Base-by-base conservation (phyloP, 495 filamentous ascomycete genomes). In the Aspergillus leporis region DNA sequence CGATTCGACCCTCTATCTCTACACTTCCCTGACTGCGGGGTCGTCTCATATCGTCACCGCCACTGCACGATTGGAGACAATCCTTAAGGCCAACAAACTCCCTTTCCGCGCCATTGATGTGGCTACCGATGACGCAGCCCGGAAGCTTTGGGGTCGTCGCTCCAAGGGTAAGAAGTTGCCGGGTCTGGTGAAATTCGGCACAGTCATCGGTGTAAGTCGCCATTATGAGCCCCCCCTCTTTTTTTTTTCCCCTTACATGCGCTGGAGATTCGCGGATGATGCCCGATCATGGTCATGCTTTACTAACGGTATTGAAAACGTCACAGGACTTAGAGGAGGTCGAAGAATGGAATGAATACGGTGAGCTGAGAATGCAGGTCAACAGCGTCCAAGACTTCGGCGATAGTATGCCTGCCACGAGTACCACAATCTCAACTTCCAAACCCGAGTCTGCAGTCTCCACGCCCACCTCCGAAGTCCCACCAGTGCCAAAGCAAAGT, bases 331-430 rank as follows among this genome's bases (percentile, higher is more conserved):
- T 97, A 23, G 91, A 96, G 57, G 84, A 97, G 68, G 83, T 97
- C 56, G 94, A 98, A 77, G 94, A 98, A 69, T 98, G 95, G 95
- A 98, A 98, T 74, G 94, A 98, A 66, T 96, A 93, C 68, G 93
- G 90, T 67, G 94, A 98, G 77, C 82, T 98, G 55, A 93, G 94
- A 70, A 84, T 94, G 70, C 84, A 90, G 59, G 80, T 97, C 55
- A 87, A 77, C 22, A 74, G 63, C 47, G 71, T 74, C 30, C 63
- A 74, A 55, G 73, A 74, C 43, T 56, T 77, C n/a, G 34, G 34
- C 9, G 71, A 68, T 45, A 52, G 67, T 34, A 68, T 79, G 56
- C 65, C 67, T 48, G 60, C 77, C 41, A 85, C 79, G 64, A 83
- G 75, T 73, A 77, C 76, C 5, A 59, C 65, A 16, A 56, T 59